A percentile compares a stretch with the other conserved stretches of the same genome.
Conservation (phyloP, 768 basidiomycete genomes). For the Auricularia sp. region DNA sequence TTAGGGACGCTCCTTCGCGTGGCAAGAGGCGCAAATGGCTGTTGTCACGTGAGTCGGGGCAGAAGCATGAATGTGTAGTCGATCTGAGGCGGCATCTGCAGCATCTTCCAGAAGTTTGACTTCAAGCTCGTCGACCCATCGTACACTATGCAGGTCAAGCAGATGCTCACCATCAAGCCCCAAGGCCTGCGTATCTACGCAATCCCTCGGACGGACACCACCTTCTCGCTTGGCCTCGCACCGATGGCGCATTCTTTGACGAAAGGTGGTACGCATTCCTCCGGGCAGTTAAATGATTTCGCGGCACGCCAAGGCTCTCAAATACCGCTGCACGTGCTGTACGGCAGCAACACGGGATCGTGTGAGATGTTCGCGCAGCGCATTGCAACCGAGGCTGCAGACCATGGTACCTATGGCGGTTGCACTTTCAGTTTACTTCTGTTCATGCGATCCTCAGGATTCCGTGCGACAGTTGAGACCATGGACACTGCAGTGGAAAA, state of each 20-base stretch:
- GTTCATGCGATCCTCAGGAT: constrained; percentile 21
- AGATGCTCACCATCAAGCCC: constrained; percentile 39
- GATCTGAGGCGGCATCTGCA: too few species aligned
- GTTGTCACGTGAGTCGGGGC: constrained; percentile 18
- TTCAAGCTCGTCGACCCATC: constrained; percentile 31
- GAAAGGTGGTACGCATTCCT: not conserved
- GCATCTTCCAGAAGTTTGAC: constrained; percentile 36
- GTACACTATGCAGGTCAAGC: constrained; percentile 35
- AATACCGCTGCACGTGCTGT: constrained; percentile 28
- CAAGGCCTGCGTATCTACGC: constrained; percentile 31
- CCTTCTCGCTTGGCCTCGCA: not conserved
- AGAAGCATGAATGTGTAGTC: too few species aligned
- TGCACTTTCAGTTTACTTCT: not conserved
- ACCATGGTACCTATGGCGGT: constrained; percentile 20
- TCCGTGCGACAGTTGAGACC: constrained; percentile 27
- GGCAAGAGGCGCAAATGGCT: constrained; percentile 36
- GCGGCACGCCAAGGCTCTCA: not conserved
- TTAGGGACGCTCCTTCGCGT: constrained; percentile 36
- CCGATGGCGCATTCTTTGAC: not conserved
- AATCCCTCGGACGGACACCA: constrained; percentile 19
- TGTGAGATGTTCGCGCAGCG: constrained; percentile 39
- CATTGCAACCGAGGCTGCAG: constrained; percentile 28
- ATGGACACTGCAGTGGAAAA: constrained; percentile 29
- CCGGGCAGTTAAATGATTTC: not conserved
- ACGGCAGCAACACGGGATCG: constrained; percentile 39